phyloP scores from a whole-genome alignment of 495 filamentous ascomycete genomes.

The Thozetella sp. region DNA sequence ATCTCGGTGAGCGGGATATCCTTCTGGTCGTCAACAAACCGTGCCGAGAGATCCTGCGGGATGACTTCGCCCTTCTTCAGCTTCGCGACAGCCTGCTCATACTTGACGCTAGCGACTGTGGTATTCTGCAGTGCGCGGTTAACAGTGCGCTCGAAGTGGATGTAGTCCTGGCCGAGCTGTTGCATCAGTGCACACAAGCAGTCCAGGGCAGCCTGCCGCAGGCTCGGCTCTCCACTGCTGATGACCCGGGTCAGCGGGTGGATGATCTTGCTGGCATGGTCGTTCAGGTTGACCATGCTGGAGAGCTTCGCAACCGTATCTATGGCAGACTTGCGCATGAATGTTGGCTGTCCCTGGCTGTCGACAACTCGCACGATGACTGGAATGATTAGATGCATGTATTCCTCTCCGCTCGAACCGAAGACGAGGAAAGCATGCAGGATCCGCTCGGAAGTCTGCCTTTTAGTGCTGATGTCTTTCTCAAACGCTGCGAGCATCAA shows the following conservation, averaged over 20 bases:
- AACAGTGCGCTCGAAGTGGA: conserved; percentile 88
- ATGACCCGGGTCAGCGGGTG: conserved; percentile 86
- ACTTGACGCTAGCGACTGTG: conserved; percentile 77
- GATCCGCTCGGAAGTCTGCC: conserved; percentile 82
- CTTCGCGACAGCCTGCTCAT: conserved; percentile 87
- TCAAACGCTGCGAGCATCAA: conserved; percentile 94
- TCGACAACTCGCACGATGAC: conserved; percentile 94
- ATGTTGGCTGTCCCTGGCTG: conserved; percentile 73
- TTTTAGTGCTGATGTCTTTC: conserved; percentile 70
- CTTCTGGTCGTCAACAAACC: conserved; percentile 75
- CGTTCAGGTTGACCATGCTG: conserved; percentile 94
- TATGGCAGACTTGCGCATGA: conserved; percentile 84
- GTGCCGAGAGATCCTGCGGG: conserved; percentile 90
- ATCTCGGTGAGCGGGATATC: conserved; percentile 82
- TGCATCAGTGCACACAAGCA: conserved; percentile 94
- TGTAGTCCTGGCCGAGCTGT: conserved; percentile 92
- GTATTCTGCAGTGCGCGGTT: conserved; percentile 66
- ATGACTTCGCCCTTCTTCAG: conserved; percentile 91
- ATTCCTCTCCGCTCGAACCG: conserved; percentile 93
- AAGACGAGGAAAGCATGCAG: conserved; percentile 95
- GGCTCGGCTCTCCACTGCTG: conserved; percentile 63
- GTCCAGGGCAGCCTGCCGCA: conserved; percentile 88
- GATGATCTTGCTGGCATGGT: conserved; percentile 93
- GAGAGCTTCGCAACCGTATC: conserved; percentile 95
- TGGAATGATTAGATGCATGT: conserved; percentile 98